phyloP scores from a whole-genome alignment of 768 basidiomycete species.

The Galerina sulciceps region DNA sequence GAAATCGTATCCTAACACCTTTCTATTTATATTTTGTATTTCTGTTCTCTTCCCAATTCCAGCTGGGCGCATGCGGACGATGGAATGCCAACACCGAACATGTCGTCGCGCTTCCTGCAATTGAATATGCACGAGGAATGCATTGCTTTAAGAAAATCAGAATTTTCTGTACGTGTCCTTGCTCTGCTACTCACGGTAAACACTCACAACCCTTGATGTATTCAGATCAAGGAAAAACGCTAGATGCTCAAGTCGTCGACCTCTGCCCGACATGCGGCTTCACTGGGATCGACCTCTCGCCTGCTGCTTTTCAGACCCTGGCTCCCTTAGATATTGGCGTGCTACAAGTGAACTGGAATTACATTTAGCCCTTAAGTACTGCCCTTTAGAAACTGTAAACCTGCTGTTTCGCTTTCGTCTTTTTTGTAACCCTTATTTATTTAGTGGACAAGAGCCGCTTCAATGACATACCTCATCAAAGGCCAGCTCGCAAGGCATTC shows the following conservation, averaged over 20 bases:
- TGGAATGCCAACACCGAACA: constrained; percentile 22
- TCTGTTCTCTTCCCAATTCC: not conserved
- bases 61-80: constrained; percentile 26
- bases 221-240: constrained; percentile 29
- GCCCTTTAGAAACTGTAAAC: not conserved
- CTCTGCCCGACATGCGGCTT: constrained; percentile 31
- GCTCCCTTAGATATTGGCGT: constrained; percentile 27
- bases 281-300: constrained; percentile 32
- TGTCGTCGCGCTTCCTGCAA: constrained; percentile 24
- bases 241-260: constrained; percentile 30
- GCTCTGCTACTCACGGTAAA: no score
- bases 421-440: not conserved
- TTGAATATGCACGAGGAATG: constrained; percentile 19
- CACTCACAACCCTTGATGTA: no score
- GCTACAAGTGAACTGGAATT: constrained; percentile 30
- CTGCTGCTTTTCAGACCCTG: constrained; percentile 29
- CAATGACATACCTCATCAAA: no score
- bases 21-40: not conserved
- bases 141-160: constrained; percentile 22
- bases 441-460: not conserved
- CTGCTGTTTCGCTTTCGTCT: not conserved
- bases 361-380: constrained; percentile 14
- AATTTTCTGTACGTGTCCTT: constrained; percentile 21
- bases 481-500: not conserved
- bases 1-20: no score